Evolutionary conservation across 495 filamentous ascomycete genomes (phyloP).

Genomic region (Daldinia concentrica): DNA sequence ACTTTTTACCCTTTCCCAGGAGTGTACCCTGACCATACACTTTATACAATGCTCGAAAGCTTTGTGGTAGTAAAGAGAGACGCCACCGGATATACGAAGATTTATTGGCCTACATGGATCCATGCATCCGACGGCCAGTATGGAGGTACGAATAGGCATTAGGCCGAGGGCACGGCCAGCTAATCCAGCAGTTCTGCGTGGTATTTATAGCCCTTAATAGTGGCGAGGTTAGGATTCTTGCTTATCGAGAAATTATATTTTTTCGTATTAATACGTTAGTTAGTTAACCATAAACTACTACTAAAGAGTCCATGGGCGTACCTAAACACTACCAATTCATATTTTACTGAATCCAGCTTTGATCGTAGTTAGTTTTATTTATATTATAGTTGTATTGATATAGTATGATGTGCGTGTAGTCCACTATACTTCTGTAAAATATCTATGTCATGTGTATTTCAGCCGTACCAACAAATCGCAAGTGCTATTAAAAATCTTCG

Average conservation of each 20-base stretch:
- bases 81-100: not conserved
- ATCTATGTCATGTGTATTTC: too few relatives aligned
- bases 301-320: too few relatives aligned
- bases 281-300: too few relatives aligned
- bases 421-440: too few relatives aligned
- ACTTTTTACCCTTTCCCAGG: not conserved
- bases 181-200: not conserved
- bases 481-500: too few relatives aligned
- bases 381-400: too few relatives aligned
- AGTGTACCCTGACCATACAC: not conserved
- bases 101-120: not conserved
- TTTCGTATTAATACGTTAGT: not conserved
- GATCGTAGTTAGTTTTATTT: too few relatives aligned
- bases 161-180: not conserved
- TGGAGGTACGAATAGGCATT: too few relatives aligned
- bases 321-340: too few relatives aligned
- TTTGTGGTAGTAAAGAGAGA: slow-evolving; percentile 1
- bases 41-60: not conserved
- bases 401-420: too few relatives aligned
- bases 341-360: too few relatives aligned
- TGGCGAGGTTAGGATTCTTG: not conserved
- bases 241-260: not conserved
- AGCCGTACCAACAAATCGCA: too few relatives aligned
- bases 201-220: not conserved
- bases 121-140: not conserved